Evolutionary conservation across 163 green algal genomes (phyloP).

Genomic region (Volvox carteri): DNA sequence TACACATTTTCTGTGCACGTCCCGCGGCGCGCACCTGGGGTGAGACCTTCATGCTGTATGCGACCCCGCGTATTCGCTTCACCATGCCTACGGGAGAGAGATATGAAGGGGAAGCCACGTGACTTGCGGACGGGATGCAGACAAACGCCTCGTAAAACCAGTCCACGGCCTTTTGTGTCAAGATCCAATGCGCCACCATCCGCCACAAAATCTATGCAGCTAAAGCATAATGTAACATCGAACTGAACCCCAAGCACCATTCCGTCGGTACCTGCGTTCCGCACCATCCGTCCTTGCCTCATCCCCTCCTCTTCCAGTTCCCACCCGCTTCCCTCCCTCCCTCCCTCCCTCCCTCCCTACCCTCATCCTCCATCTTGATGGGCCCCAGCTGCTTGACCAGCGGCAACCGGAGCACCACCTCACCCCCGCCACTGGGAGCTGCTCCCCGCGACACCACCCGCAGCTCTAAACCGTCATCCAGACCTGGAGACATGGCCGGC

Average conservation of each 20-base stretch:
- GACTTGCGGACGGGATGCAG: too few species aligned
- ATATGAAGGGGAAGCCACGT: too few species aligned
- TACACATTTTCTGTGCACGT: too few species aligned
- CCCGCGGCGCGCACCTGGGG: slow-evolving; percentile 68
- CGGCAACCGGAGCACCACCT: slow-evolving; percentile 89
- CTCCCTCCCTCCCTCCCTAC: slow-evolving; percentile 31
- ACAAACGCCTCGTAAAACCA: too few species aligned
- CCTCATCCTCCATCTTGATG: slow-evolving; percentile 81
- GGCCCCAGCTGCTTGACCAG: slow-evolving; percentile 75
- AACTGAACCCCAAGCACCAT: too few species aligned
- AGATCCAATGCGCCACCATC: too few species aligned
- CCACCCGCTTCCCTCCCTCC: not conserved
- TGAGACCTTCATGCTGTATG: slow-evolving; percentile 90
- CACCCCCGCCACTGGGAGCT: slow-evolving; percentile 71
- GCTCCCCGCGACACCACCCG: slow-evolving; percentile 73
- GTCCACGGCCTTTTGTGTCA: too few species aligned
- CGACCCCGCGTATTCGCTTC: slow-evolving; percentile 95
- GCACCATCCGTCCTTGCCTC: not conserved
- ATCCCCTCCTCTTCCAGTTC: not conserved
- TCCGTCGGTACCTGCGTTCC: too few species aligned
- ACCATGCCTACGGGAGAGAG: slow-evolving; percentile 82
- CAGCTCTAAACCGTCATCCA: slow-evolving; percentile 57
- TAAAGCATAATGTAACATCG: too few species aligned
- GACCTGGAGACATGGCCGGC: not conserved
- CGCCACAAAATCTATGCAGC: too few species aligned